Percentiles rank a stretch among this genome's conserved stretches.
phyloP scores from a whole-genome alignment of 331 rosid genomes.

The Malus hybrid region DNA sequence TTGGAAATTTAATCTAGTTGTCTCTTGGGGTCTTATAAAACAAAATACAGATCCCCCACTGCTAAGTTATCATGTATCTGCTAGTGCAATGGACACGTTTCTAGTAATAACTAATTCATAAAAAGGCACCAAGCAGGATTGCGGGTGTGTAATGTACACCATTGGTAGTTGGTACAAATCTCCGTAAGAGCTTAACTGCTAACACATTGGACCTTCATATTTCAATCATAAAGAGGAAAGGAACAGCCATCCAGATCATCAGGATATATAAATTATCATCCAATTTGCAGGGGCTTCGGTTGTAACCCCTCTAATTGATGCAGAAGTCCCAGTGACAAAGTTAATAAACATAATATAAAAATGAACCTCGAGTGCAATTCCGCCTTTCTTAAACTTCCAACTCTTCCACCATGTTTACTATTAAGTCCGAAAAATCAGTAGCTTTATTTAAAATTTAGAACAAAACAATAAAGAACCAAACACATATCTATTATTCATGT shows the following conservation, averaged over 20 bases:
- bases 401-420: neutral
- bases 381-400: no score
- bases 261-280: neutral
- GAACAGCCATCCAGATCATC: neutral
- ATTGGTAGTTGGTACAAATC: neutral
- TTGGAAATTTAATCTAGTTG: neutral
- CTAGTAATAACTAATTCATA: neutral
- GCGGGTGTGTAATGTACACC: no score
- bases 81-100: neutral
- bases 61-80: neutral
- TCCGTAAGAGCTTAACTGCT: neutral
- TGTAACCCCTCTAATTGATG: neutral
- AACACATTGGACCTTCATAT: neutral
- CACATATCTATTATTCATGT: neutral
- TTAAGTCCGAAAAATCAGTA: neutral
- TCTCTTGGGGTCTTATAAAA: neutral
- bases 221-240: neutral
- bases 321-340: neutral
- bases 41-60: neutral
- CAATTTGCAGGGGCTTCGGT: neutral
- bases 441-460: neutral
- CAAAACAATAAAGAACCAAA: neutral
- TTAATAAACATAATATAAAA: neutral
- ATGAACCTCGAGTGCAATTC: neutral
- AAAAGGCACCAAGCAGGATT: neutral